These are phyloP conservation scores for Backusella tuberculispora DNA, from an alignment of 192 early-diverging fungal species.

Conservation along the genomic window DNA sequence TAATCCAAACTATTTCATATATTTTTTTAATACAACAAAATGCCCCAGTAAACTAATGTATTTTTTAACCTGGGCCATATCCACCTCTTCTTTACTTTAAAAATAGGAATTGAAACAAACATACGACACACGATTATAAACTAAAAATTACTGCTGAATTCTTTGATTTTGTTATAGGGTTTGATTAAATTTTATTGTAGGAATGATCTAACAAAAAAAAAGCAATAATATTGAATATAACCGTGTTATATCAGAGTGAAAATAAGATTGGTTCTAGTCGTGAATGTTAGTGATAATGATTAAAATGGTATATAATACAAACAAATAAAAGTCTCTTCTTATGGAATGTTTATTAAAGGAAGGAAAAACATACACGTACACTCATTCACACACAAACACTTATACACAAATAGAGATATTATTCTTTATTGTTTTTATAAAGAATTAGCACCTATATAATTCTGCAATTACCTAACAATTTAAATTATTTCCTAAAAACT, in stretches of 20 bases:
- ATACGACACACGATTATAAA: background rate
- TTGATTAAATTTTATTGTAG: background rate
- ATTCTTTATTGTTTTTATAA: constrained; percentile 28
- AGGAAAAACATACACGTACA: background rate
- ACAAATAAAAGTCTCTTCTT: background rate
- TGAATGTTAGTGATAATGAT: background rate
- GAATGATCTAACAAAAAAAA: background rate
- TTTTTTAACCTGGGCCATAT: background rate
- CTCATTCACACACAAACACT: background rate
- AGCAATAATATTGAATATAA: background rate
- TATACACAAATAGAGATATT: background rate
- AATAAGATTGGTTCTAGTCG: background rate
- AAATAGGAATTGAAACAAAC: background rate
- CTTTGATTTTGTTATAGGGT: background rate
- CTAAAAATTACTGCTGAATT: constrained; percentile 1
- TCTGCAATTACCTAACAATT: constrained; percentile 82
- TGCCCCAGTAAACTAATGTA: background rate
- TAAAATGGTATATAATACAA: constrained; percentile 2
- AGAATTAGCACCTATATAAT: constrained; percentile 71
- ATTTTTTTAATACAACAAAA: background rate
- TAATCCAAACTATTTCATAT: background rate
- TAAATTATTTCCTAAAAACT: constrained; percentile 86
- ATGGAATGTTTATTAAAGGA: constrained; percentile 18
- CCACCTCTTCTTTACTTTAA: background rate
- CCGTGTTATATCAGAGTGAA: background rate